A percentile compares a stretch with the other conserved stretches of the same genome.
phyloP scores from a whole-genome alignment of 495 filamentous ascomycete species.

The Hypoxylon intermedium region DNA sequence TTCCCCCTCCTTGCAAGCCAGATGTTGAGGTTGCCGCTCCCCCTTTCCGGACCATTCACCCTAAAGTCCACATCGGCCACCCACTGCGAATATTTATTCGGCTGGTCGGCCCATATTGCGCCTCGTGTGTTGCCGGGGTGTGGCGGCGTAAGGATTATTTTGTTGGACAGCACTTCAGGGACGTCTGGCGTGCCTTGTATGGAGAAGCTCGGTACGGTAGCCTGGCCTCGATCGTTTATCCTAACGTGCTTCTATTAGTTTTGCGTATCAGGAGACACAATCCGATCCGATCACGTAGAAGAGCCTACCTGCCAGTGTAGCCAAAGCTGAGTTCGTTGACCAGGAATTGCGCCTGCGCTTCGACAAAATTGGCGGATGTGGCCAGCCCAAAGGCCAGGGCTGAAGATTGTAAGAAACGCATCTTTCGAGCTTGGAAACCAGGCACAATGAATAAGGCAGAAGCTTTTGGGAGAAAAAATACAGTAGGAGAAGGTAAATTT shows the following conservation, averaged over 20 bases:
- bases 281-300: not conserved
- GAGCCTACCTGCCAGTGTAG: conserved; percentile 65
- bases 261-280: conserved; percentile 20
- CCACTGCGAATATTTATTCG: conserved; percentile 71
- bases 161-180: conserved; percentile 85
- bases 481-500: conserved; percentile 1
- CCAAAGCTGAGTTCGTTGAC: conserved; percentile 78
- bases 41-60: conserved; percentile 82
- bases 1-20: conserved; percentile 85
- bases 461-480: not conserved
- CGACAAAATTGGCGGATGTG: conserved; percentile 51
- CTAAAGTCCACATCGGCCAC: conserved; percentile 84
- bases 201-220: conserved; percentile 61
- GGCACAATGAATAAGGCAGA: conserved; percentile 11
- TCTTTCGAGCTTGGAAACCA: conserved; percentile 16
- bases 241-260: conserved; percentile 28
- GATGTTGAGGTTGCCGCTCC: conserved; percentile 86
- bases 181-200: conserved; percentile 72
- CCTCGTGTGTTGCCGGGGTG: conserved; percentile 85
- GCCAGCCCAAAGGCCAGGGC: conserved; percentile 58
- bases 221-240: conserved; percentile 51
- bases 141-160: conserved; percentile 88
- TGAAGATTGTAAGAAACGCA: conserved; percentile 51
- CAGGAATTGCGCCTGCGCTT: conserved; percentile 65
- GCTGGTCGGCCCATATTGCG: conserved; percentile 78